Conservation (phyloP, 495 filamentous ascomycete species). For the Podospora didyma region DNA sequence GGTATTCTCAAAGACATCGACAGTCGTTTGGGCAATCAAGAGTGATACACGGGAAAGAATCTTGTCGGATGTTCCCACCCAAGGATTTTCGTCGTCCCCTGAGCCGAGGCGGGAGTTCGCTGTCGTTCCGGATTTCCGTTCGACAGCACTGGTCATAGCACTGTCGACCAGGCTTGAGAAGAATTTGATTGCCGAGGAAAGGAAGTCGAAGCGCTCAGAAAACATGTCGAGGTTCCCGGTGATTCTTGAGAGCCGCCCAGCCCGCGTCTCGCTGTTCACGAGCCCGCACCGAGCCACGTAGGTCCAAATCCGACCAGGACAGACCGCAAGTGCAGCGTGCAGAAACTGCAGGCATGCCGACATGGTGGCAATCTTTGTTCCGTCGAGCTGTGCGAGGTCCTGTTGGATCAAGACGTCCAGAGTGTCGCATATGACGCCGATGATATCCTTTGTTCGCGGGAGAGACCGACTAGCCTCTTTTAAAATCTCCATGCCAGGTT, state of each 20-base stretch:
- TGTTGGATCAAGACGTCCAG: constrained; percentile 73
- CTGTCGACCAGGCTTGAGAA: constrained; percentile 75
- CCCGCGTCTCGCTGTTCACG: constrained; percentile 65
- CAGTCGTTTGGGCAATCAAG: constrained; percentile 64
- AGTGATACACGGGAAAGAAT: constrained; percentile 68
- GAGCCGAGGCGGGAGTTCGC: constrained; percentile 48
- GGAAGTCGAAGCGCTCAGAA: constrained; percentile 70
- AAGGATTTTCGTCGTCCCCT: constrained; percentile 51
- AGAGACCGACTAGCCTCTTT: constrained; percentile 71
- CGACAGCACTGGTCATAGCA: constrained; percentile 65
- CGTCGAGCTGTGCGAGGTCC: constrained; percentile 46
- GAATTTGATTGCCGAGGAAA: constrained; percentile 64
- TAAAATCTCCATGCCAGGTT: constrained; percentile 48
- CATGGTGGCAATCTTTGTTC: constrained; percentile 56
- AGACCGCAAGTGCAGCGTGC: constrained; percentile 60
- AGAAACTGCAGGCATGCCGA: constrained; percentile 77
- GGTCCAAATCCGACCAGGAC: constrained; percentile 82
- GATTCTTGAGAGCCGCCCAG: constrained; percentile 68
- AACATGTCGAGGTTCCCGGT: constrained; percentile 72
- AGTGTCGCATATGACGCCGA: constrained; percentile 75
- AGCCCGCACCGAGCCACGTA: constrained; percentile 77
- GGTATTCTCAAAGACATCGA: constrained; percentile 79
- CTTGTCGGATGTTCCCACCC: constrained; percentile 71
- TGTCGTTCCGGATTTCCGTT: constrained; percentile 58
- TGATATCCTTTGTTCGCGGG: constrained; percentile 68